Base-by-base conservation (phyloP, 495 filamentous ascomycete species). In the Talaromyces nanjingensis region DNA sequence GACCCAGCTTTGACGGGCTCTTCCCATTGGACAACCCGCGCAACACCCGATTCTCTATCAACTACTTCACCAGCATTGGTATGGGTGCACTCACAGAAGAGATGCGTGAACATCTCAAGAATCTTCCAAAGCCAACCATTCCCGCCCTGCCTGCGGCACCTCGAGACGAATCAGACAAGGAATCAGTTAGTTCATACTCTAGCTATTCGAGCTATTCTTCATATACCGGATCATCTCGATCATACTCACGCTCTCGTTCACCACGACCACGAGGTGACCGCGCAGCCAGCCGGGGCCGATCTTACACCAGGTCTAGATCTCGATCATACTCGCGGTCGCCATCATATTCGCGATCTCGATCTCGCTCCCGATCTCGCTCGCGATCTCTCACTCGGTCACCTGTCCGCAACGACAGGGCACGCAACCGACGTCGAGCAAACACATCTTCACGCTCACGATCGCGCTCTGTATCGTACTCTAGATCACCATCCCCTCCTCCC, bases 21-120 rank as follows among this genome's bases (percentile, higher is more conserved):
- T 99, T 99, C 83, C 96, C 94, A 0, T 70, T 71, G 42, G 91
- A 97, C 70, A 91, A 93, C 69, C 86, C 91, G 7, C 86, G 89
- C 63, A 91, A 96, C 74, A 93, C 91, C 14, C 87, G 94, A 52
- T 99, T 99, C 80, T 91, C 93, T 20, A 96, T 98, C 85, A 99
- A 99, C 74, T 99, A 96, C 78, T 98, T 98, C 74, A 99, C 94
- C 7, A 91, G 90, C 67, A 93, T 99, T 72, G 91, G 92, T 64
- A 92, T 99, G 88, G 94, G 94, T 74, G 85, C 82, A 33, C 77
- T 99, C 66, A 99, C 94, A 12, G 96, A 98, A 67, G 90, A 92
- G 67, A 97, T 98, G 93, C 86, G 94, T 68, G 91, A 92, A 67
- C 86, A 86, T 71, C 78, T 98, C 62, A 90, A 92, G 71, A 96